Percentiles rank a stretch among this genome's conserved stretches.
These are phyloP conservation scores for Backusella parvicylindrica DNA, from an alignment of 192 early-diverging fungal genomes.

Conservation along the genomic window DNA sequence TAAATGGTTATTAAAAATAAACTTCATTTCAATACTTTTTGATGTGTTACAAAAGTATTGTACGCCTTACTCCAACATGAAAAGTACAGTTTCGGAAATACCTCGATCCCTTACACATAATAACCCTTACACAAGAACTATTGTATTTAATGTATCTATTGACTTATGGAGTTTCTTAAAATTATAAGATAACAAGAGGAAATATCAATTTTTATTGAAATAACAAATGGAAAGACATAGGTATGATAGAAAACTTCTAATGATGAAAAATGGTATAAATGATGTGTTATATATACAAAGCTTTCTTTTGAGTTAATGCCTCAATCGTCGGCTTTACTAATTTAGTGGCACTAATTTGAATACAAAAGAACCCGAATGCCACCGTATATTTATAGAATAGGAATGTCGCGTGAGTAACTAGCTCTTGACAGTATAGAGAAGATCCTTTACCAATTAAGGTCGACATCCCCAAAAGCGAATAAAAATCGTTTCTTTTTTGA, in stretches of 20 bases:
- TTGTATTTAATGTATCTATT: not conserved
- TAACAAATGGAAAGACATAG: not conserved
- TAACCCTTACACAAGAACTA: not conserved
- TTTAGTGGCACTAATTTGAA: not conserved
- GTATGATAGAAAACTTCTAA: not conserved
- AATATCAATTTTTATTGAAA: not conserved
- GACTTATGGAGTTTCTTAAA: not conserved
- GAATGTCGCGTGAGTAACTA: not conserved
- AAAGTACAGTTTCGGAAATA: conserved; percentile 7
- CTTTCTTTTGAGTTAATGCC: not conserved
- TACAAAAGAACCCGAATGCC: not conserved
- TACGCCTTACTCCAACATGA: not conserved
- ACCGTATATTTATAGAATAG: conserved; percentile 2
- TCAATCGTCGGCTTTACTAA: not conserved
- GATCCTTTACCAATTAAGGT: conserved; percentile 35
- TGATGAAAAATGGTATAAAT: not conserved
- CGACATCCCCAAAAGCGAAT: conserved; percentile 56
- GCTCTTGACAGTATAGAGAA: not conserved
- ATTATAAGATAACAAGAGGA: not conserved
- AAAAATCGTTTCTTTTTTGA: conserved; percentile 44
- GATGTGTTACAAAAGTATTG: not conserved
- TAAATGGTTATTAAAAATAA: not conserved
- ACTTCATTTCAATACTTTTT: not conserved
- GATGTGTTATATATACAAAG: not conserved
- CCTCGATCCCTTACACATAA: not conserved